Percentiles rank a stretch among this genome's conserved stretches.
Conservation (phyloP, 169 alveolate species). For the Plasmodium reichenowi region DNA sequence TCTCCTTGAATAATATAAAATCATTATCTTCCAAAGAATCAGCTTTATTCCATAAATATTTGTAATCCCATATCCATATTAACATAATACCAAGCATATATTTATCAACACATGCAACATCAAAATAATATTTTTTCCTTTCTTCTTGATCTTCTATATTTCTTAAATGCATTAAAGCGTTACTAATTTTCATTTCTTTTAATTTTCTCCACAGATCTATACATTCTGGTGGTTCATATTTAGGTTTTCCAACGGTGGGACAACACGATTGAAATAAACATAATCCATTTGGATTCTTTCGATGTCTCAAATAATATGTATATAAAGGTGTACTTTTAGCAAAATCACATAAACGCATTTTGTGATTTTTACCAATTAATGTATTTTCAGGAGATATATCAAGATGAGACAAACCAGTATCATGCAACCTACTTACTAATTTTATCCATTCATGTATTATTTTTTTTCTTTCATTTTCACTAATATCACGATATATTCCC, state of each 20-base stretch:
- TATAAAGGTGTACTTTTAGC: slow-evolving; percentile 86
- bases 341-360: slow-evolving; percentile 84
- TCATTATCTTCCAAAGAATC: slow-evolving; percentile 82
- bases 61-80: slow-evolving; percentile 88
- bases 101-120: slow-evolving; percentile 83
- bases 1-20: slow-evolving; percentile 37
- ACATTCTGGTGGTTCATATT: slow-evolving; percentile 89
- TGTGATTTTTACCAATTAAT: slow-evolving; percentile 77
- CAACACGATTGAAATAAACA: slow-evolving; percentile 83
- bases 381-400: slow-evolving; percentile 88
- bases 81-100: slow-evolving; percentile 76
- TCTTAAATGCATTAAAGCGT: slow-evolving; percentile 14
- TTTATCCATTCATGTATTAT: slow-evolving; percentile 74
- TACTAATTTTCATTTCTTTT: slow-evolving; percentile 50
- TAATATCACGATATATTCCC: slow-evolving; percentile 1
- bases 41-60: slow-evolving; percentile 85
- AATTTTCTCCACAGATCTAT: slow-evolving; percentile 80
- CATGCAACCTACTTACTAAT: slow-evolving; percentile 79
- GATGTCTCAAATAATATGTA: slow-evolving; percentile 77
- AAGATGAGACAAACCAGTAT: slow-evolving; percentile 84
- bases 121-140: slow-evolving; percentile 81
- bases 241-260: slow-evolving; percentile 87
- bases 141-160: slow-evolving; percentile 42
- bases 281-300: slow-evolving; percentile 73
- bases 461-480: no score